Evolutionary conservation across 441 rosid genomes (phyloP), one percentile per base, ranked within the genome.

Genomic region (Jatropha multifida): DNA sequence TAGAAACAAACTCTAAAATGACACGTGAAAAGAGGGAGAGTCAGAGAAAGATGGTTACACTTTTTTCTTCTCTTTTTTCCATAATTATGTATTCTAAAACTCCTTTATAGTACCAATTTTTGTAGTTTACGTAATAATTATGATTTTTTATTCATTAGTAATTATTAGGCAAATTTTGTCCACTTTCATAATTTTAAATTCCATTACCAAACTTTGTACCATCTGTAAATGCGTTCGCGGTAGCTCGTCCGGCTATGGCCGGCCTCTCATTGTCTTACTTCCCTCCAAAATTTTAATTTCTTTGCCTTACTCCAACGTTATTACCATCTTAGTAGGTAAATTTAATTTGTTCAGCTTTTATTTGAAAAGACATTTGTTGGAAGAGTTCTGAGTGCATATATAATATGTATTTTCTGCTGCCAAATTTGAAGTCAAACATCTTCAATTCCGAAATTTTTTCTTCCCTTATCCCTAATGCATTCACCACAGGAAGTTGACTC

Each of bases 401-500:
- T 27, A 2, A 27, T n/a, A 15, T 32, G 2, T 14, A 18, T 69
- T 9, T 32, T 8, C 13, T 68, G 14, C 61, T 14, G 27, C 60
- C 41, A 68, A 68, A 49, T 49, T 68, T 48, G 72, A 51, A 49
- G 72, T 68, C 71, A 66, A 66, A 46, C 1, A 3, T 58, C 32
- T 7, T 27, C 4, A 23, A 26, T 59, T 59, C 15, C n/a, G 12
- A 58, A 20, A 52, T 14, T 17, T 51, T n/a, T 56, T n/a, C 15
- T 23, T 59, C 32, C 37, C 11, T 23, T 23, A 58, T 20, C 62
- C 12, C 1, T 55, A 5, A 7, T 55, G 23, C 56, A 15, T 55
- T 55, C 60, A n/a, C 26, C n/a, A 55, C 18, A 7, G 59, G 26
- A 55, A 55, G 23, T 58, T 58, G 32, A 58, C 13, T 23, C 26